Evolutionary conservation across 257 asterid species (phyloP), one percentile per base, ranked within the genome.

Genomic region (Cordia subcordata): DNA sequence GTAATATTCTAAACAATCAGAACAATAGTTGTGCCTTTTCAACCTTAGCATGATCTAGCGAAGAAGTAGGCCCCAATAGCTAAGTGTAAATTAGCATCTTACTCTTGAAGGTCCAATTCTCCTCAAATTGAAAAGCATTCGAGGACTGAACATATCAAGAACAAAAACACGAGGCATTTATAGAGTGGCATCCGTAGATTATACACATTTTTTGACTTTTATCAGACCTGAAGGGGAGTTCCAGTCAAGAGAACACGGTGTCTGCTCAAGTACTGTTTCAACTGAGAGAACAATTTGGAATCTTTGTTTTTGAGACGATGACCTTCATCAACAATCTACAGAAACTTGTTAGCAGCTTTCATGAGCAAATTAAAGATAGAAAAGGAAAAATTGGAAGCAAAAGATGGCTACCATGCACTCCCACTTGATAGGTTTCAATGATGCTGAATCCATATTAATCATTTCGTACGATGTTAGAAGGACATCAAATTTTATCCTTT

Each of bases 261-360:
- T 63, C 85, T 79, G 81, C 77, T 85, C 46, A 80, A 75, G 73
- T 82, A 89, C 81, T 84, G 96, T 79, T 77, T 89, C 85, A 93
- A 60, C 42, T 81, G 61, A 68, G 82, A 77, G 74, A 93, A 93
- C 72, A 93, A 72, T 79, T 93, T 93, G 46, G 97, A 93, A 67
- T 93, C 99, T 86, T 93, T 93, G 77, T 93, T 93, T 79, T 93
- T 93, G 8, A 93, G 86, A 60, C 99, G 95, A 60, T 93, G 99
- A 37, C 99, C 99, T 86, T 93, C 99, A 76, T 93, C 99, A 69
- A 93, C 96, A 72, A 93, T 86, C 99, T 93, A 69, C 78, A 74
- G 22, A 72, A n/a, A 75, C 62, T 71, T 49, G 67, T 44, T 61
- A 65, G 20, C 47, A 63, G 49, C 58, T 35, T 49, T 63, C 47